Percentiles rank a stretch among this genome's conserved stretches.
phyloP scores from a whole-genome alignment of 352 stramenopile genomes.

The Aphanomyces euteiches region DNA sequence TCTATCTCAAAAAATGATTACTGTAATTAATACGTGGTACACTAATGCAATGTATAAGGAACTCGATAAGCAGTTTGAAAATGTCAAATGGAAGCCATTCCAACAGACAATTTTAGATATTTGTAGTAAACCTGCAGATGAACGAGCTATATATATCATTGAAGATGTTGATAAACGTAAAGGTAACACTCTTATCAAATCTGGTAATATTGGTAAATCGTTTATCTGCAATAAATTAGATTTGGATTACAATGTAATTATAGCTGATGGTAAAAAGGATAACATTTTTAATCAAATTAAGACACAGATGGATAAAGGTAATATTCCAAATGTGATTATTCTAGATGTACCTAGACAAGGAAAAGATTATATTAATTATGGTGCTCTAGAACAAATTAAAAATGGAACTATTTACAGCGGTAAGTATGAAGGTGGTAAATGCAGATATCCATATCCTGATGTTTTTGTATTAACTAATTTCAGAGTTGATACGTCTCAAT shows the following conservation, averaged over 20 bases:
- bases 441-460: conserved; percentile 15
- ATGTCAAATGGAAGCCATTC: conserved; percentile 15
- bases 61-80: conserved; percentile 15
- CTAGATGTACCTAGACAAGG: conserved; percentile 20
- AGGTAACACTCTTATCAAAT: conserved; percentile 17
- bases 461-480: conserved; percentile 20
- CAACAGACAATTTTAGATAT: conserved; percentile 21
- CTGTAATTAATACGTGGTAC: conserved; percentile 18
- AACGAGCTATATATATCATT: conserved; percentile 20
- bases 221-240: conserved; percentile 19
- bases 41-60: conserved; percentile 20
- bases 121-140: conserved; percentile 15
- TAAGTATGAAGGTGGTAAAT: conserved; percentile 23
- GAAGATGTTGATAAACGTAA: conserved; percentile 19
- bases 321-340: conserved; percentile 22
- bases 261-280: conserved; percentile 13
- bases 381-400: conserved; percentile 15
- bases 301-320: conserved; percentile 18
- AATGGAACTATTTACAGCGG: conserved; percentile 18
- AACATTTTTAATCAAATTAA: conserved; percentile 18
- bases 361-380: conserved; percentile 24
- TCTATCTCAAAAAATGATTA: conserved; percentile 21
- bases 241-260: conserved; percentile 19
- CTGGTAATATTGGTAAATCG: conserved; percentile 10
- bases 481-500: conserved; percentile 17